Base-by-base conservation (phyloP, 2,329 filamentous ascomycete genomes). In the Rhynchosporium graminicola region DNA sequence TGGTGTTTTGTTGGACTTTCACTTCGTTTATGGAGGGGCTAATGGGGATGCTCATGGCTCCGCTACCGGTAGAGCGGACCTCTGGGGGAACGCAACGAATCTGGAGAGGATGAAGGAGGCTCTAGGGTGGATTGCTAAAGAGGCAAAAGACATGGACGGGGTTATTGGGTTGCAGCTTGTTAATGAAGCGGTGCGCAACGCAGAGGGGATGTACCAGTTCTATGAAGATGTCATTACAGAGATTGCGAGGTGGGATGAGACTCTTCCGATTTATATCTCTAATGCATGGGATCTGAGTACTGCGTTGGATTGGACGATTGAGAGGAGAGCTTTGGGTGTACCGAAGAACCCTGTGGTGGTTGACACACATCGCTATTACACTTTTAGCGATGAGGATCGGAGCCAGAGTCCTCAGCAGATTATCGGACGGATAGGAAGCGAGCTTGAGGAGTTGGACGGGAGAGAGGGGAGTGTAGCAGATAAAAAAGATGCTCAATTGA, bases 281-380 rank as follows among this genome's bases (percentile, higher is more conserved):
- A 84, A 87, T 68, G 83, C 76, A 1, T 86, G 83, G 82, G 77
- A 85, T 68, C 71, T 86, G 13, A 65, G 68, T 0, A 73, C 74
- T 29, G 78, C 79, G 2, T 65, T 82, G 29, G 70, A 75, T 8
- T 86, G 83, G 76, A 74, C 71, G 3, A 73, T 76, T 28, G 69
- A 69, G 8, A 79, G 78, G 65, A 80, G 79, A 63, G 68, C 69
- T 4, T 63, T 61, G 10, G 33, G 45, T 40, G 56, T 36, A 13
- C 52, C 69, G n/a, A 65, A 71, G 12, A 79, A 78, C 56, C 82
- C 83, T 0, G 76, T 86, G 7, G 73, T 86, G 28, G 76, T 87
- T 31, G 84, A 86, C 65, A 85, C 83, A 12, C 84, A 86, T 71
- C 78, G 80, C 61, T 86, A 87, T 70, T 87, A 82, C 77, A 80